These are phyloP conservation scores for Gliomastix tumulicola DNA, from an alignment of 2,329 filamentous ascomycete genomes.

Conservation along the genomic window DNA sequence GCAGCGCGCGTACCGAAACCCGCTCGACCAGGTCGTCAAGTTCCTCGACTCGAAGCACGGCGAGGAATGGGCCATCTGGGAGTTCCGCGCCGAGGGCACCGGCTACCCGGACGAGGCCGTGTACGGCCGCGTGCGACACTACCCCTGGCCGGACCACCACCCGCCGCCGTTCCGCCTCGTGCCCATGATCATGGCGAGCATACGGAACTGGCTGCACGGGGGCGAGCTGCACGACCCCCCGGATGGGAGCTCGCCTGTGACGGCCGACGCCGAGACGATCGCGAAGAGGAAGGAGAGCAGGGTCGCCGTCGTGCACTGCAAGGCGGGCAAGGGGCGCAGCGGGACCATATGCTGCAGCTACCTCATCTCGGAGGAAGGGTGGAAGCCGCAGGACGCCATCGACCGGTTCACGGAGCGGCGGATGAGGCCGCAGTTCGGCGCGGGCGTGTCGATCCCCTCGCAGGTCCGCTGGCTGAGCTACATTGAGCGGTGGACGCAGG, in stretches of 20 bases:
- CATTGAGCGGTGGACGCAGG: slow-evolving; percentile 75
- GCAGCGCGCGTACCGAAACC: slow-evolving; percentile 88
- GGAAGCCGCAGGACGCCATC: slow-evolving; percentile 45
- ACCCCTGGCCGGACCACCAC: slow-evolving; percentile 95
- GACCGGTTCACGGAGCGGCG: slow-evolving; percentile 66
- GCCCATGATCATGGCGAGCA: slow-evolving; percentile 82
- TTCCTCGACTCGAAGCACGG: slow-evolving; percentile 85
- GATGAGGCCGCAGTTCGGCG: slow-evolving; percentile 85
- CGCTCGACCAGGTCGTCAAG: slow-evolving; percentile 75
- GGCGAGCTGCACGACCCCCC: slow-evolving; percentile 29
- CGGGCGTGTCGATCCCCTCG: slow-evolving; percentile 87
- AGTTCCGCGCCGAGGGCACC: slow-evolving; percentile 93
- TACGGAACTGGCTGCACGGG: slow-evolving; percentile 77
- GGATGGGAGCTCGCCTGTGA: neutral
- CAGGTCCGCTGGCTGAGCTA: slow-evolving; percentile 85
- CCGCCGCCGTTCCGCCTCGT: slow-evolving; percentile 88
- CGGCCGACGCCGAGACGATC: slow-evolving; percentile 2
- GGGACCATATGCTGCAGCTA: slow-evolving; percentile 86
- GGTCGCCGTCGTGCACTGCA: slow-evolving; percentile 91
- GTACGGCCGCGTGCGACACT: slow-evolving; percentile 79
- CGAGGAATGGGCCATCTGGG: slow-evolving; percentile 89
- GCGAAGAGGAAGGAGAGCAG: slow-evolving; percentile 34
- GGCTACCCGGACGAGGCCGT: slow-evolving; percentile 91
- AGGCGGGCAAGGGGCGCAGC: slow-evolving; percentile 90
- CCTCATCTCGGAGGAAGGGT: slow-evolving; percentile 76